phyloP scores from a whole-genome alignment of 2,329 filamentous ascomycete species.

The Fusarium xylarioides region DNA sequence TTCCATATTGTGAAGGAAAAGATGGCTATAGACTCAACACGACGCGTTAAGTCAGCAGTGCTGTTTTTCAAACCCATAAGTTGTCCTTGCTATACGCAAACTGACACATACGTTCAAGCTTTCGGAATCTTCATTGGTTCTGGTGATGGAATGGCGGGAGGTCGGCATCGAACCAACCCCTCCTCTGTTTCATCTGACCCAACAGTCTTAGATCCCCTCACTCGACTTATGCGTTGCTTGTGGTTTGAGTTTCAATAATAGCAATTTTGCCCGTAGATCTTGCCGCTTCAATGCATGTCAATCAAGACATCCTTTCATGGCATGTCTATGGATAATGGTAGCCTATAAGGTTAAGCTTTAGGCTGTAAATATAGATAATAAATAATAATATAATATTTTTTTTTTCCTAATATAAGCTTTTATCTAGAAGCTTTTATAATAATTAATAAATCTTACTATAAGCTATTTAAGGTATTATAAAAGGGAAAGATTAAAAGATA shows the following conservation, averaged over 20 bases:
- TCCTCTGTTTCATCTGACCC: neutral
- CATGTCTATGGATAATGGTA: too few species aligned
- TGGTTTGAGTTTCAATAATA: neutral
- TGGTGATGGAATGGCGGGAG: neutral
- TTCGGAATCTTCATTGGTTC: fast-evolving
- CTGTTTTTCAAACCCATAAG: fast-evolving
- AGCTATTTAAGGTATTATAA: too few species aligned
- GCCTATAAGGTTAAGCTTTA: too few species aligned
- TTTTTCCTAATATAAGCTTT: too few species aligned
- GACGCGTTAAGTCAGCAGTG: fast-evolving
- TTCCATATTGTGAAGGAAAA: fast-evolving
- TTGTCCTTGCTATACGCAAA: neutral
- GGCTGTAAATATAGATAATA: neutral
- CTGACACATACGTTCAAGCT: fast-evolving
- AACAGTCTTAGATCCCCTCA: neutral
- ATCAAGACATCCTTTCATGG: neutral
- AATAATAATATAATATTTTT: too few species aligned
- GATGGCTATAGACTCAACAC: fast-evolving
- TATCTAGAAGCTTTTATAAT: too few species aligned
- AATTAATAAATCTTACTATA: too few species aligned
- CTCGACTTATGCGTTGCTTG: fast-evolving
- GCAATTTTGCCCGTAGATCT: neutral
- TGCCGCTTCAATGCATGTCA: neutral
- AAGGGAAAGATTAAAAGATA: too few species aligned
- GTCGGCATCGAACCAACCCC: neutral